phyloP scores from a whole-genome alignment of 768 basidiomycete species.

The Leucosporidium yakuticum region DNA sequence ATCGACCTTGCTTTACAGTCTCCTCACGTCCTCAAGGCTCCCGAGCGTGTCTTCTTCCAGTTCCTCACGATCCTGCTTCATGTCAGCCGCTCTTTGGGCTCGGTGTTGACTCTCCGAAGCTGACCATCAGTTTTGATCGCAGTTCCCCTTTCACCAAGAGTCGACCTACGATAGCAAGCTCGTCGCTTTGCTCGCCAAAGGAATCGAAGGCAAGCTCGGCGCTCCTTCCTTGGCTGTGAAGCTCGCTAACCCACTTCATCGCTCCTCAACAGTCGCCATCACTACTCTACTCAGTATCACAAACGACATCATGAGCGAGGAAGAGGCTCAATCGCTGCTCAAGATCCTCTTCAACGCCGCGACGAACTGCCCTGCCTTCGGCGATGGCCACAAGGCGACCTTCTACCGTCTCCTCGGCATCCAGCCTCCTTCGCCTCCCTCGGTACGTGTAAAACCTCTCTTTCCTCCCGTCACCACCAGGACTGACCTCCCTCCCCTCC shows the following conservation, averaged over 20 bases:
- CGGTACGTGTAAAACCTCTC: neutral
- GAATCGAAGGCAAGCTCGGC: too few relatives aligned
- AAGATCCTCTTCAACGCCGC: too few relatives aligned
- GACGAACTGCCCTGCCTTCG: too few relatives aligned
- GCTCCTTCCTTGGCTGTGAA: too few relatives aligned
- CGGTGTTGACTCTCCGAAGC: neutral
- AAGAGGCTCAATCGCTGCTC: too few relatives aligned
- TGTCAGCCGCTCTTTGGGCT: neutral
- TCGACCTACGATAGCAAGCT: neutral
- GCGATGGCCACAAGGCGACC: too few relatives aligned
- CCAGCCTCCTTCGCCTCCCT: neutral
- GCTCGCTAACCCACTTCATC: too few relatives aligned
- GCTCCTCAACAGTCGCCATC: too few relatives aligned
- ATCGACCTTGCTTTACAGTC: neutral
- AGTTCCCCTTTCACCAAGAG: constrained; percentile 1
- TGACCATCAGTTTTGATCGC: neutral
- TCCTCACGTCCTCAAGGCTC: constrained; percentile 2
- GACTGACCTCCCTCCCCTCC: neutral
- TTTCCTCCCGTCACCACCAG: neutral
- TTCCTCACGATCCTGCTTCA: constrained; percentile 3
- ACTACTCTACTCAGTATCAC: too few relatives aligned
- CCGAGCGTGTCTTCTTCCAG: constrained; percentile 1
- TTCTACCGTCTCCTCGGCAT: too few relatives aligned
- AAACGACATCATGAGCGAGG: too few relatives aligned
- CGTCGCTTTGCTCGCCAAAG: too few relatives aligned